Conservation (phyloP, 441 rosid species). For the Mallotus repandus region DNA sequence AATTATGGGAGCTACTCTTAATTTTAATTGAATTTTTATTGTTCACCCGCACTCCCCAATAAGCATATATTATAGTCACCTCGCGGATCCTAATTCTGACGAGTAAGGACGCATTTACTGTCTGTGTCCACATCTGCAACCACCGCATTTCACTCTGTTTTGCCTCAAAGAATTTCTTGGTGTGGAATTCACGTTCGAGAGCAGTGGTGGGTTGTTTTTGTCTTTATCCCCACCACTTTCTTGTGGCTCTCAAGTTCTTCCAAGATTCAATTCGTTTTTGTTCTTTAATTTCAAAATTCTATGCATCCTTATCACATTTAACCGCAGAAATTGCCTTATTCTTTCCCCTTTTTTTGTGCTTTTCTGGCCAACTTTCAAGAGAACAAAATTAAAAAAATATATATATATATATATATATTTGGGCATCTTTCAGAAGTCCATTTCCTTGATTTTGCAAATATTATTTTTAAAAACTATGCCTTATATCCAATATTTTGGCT, state of each 20-base stretch:
- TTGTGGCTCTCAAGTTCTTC: constrained; percentile 5
- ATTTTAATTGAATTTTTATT: too few relatives aligned
- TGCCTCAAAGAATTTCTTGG: neutral
- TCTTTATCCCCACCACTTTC: neutral
- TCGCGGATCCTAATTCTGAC: too few relatives aligned
- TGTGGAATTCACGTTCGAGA: neutral
- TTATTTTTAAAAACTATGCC: neutral
- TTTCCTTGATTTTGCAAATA: neutral
- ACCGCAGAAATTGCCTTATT: neutral
- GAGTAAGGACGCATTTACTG: too few relatives aligned
- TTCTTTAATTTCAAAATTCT: constrained; percentile 11
- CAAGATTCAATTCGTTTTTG: neutral
- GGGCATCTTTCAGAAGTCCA: neutral
- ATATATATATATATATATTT: neutral
- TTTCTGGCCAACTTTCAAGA: too few relatives aligned
- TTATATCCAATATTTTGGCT: neutral
- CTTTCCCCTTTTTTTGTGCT: neutral
- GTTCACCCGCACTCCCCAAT: too few relatives aligned
- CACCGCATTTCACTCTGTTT: neutral
- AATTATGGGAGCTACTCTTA: too few relatives aligned
- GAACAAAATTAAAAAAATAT: too few relatives aligned
- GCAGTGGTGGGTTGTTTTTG: neutral
- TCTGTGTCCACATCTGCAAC: neutral
- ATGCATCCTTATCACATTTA: neutral
- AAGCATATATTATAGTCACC: too few relatives aligned